Evolutionary conservation across 2,329 filamentous ascomycete species (phyloP).

Genomic region (Aspergillus texensis): DNA sequence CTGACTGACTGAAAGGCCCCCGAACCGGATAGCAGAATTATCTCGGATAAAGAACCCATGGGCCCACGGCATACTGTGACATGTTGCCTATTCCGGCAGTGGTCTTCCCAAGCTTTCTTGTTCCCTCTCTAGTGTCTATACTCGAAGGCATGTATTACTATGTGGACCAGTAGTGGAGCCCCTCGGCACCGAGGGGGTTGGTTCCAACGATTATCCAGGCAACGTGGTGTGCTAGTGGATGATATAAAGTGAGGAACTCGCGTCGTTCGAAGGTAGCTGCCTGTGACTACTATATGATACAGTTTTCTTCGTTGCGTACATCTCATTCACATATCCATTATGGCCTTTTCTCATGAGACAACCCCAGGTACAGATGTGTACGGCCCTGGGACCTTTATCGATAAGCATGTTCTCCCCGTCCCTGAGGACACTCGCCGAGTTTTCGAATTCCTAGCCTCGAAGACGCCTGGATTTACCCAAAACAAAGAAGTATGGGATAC

Average conservation of each 20-base stretch:
- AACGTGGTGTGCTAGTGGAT: neutral
- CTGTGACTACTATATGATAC: neutral
- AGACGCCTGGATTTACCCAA: conserved; percentile 46
- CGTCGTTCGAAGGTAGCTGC: neutral
- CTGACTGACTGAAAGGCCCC: no score
- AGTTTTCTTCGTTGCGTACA: neutral
- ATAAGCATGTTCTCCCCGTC: conserved; percentile 41
- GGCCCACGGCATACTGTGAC: neutral
- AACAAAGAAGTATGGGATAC: conserved; percentile 29
- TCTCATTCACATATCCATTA: neutral
- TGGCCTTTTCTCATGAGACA: conserved; percentile 13
- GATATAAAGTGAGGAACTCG: neutral
- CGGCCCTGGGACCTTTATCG: conserved; percentile 46
- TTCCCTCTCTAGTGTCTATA: neutral
- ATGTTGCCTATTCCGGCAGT: neutral
- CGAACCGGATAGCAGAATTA: neutral
- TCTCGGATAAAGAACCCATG: neutral
- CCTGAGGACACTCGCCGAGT: conserved; percentile 41
- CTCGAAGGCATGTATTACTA: no score
- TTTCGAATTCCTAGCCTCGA: conserved; percentile 40
- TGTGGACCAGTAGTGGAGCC: neutral
- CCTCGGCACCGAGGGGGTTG: neutral
- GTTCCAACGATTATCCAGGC: neutral
- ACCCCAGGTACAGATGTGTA: conserved; percentile 32
- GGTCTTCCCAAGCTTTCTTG: neutral